Conservation (phyloP, 257 asterid species). For the Capsicum rhomboideum region DNA sequence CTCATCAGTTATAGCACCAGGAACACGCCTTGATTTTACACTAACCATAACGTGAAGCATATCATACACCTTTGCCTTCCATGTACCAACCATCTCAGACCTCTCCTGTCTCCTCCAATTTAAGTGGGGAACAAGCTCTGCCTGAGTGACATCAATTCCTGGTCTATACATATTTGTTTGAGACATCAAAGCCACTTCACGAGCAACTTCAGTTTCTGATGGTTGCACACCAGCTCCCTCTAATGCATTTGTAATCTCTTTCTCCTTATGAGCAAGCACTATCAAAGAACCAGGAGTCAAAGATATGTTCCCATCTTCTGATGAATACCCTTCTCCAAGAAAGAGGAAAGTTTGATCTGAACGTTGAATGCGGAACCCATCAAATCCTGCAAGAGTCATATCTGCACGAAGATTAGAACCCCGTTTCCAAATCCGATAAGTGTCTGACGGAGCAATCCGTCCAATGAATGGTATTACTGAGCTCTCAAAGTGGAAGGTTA, state of each 20-base stretch:
- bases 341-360: constrained; percentile 95
- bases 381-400: constrained; percentile 99
- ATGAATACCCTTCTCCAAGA: constrained; percentile 82
- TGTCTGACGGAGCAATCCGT: constrained; percentile 97
- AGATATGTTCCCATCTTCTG: constrained; percentile 56
- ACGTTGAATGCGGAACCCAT: constrained; percentile 94
- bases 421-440: constrained; percentile 94
- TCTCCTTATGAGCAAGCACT: constrained; percentile 90
- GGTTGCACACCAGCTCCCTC: constrained; percentile 98
- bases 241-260: constrained; percentile 87
- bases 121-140: constrained; percentile 86
- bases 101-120: constrained; percentile 98
- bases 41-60: constrained; percentile 96
- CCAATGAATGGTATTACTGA: constrained; percentile 95
- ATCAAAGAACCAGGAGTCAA: constrained; percentile 92
- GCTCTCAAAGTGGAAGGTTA: constrained; percentile 95
- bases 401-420: constrained; percentile 99
- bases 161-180: constrained; percentile 99
- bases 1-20: constrained; percentile 99
- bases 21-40: constrained; percentile 96
- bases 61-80: constrained; percentile 95
- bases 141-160: constrained; percentile 97
- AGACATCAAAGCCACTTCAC: constrained; percentile 96
- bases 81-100: constrained; percentile 87
- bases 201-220: constrained; percentile 94